These are phyloP conservation scores for Pleurotus ostreatus DNA, from an alignment of 768 basidiomycete genomes.

Conservation along the genomic window DNA sequence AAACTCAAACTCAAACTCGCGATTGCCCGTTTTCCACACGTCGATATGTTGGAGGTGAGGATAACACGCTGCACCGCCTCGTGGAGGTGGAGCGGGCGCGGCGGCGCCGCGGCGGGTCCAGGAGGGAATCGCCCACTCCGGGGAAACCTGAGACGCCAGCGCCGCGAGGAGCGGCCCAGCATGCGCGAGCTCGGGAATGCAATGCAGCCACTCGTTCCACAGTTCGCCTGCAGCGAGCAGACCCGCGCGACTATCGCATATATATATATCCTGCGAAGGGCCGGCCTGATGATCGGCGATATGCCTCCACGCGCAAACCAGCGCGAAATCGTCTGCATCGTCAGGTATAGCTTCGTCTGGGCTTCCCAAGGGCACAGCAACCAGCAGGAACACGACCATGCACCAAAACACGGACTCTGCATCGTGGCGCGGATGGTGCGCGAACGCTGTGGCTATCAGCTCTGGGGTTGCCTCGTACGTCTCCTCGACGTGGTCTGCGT, in stretches of 20 bases:
- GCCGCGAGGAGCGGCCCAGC: not conserved
- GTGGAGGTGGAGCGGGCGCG: slow-evolving; percentile 1
- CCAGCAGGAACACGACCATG: slow-evolving; percentile 3
- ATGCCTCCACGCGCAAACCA: too few species aligned
- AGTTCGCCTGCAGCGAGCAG: too few species aligned
- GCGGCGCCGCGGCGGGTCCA: not conserved
- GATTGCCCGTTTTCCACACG: too few species aligned
- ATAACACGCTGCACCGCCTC: slow-evolving; percentile 9
- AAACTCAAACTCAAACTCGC: too few species aligned
- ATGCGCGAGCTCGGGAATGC: not conserved
- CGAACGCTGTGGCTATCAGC: not conserved
- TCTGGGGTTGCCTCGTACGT: not conserved
- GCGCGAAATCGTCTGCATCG: too few species aligned
- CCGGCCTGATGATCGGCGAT: too few species aligned
- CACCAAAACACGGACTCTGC: slow-evolving; percentile 7
- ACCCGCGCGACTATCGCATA: too few species aligned
- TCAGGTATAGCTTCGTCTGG: not conserved
- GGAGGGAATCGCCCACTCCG: not conserved
- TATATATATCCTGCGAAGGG: too few species aligned
- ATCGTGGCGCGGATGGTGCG: slow-evolving; percentile 4
- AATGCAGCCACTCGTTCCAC: slow-evolving; percentile 4
- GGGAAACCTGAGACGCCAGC: not conserved
- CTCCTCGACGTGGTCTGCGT: not conserved
- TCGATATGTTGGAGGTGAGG: too few species aligned
- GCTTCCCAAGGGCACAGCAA: not conserved